Evolutionary conservation across 352 stramenopile genomes (phyloP).

Genomic region (Phytophthora sojae): DNA sequence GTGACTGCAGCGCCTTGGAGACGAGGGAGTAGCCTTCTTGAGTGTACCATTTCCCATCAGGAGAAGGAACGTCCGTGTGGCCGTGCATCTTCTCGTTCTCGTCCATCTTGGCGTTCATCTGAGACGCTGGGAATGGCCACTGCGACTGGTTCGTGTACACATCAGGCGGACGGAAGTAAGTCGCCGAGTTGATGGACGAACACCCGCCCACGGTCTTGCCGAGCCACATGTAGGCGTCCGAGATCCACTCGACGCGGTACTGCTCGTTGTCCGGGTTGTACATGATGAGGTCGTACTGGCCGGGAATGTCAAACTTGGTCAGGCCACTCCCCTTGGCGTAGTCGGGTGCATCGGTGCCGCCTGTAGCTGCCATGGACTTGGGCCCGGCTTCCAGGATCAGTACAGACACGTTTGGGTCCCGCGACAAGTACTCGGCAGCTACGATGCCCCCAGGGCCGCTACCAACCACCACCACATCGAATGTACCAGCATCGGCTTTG

Average conservation of each 20-base stretch:
- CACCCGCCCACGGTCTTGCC: slow-evolving; percentile 85
- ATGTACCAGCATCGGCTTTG: slow-evolving; percentile 36
- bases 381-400: slow-evolving; percentile 65
- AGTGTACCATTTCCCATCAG: slow-evolving; percentile 59
- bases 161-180: slow-evolving; percentile 82
- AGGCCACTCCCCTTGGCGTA: slow-evolving; percentile 52
- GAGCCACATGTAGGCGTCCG: slow-evolving; percentile 56
- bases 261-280: slow-evolving; percentile 52
- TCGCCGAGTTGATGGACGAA: slow-evolving; percentile 86
- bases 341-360: slow-evolving; percentile 50
- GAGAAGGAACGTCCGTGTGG: slow-evolving; percentile 55
- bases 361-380: slow-evolving; percentile 52
- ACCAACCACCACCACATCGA: slow-evolving; percentile 63
- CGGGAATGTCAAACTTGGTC: slow-evolving; percentile 77
- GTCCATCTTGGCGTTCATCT: slow-evolving; percentile 73
- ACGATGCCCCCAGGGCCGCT: slow-evolving; percentile 64
- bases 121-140: slow-evolving; percentile 60
- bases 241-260: slow-evolving; percentile 59
- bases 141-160: slow-evolving; percentile 49
- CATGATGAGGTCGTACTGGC: slow-evolving; percentile 64
- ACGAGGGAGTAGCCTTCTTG: slow-evolving; percentile 67
- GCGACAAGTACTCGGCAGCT: slow-evolving; percentile 65
- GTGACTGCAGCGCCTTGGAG: slow-evolving; percentile 33
- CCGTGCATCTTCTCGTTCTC: slow-evolving; percentile 57
- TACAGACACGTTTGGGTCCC: slow-evolving; percentile 55